Evolutionary conservation across 1,139 yeast genomes (phyloP), one percentile per base, ranked within the genome.

Genomic region (Kluyveromyces sp.): DNA sequence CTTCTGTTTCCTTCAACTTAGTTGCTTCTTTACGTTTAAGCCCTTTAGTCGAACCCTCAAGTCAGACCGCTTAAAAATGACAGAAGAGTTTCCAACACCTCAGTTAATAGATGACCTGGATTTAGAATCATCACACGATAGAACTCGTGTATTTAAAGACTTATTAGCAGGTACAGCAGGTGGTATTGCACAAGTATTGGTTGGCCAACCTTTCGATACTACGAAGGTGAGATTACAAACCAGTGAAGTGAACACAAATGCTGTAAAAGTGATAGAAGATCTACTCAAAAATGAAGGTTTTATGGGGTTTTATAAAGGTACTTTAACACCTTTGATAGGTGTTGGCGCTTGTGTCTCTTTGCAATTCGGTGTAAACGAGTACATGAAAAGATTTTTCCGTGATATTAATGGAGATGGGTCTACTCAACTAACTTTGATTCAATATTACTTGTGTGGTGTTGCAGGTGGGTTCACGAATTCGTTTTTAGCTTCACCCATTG

Each of bases 151-250:
- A 10, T 25, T 53, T 6, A 60, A 60, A 40, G 97, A 90, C 64
- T 77, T 89, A 43, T 70, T 86, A 50, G 94, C 95, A 3, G 97
- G 97, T 7, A 89, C 96, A 31, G 74, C 85, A 61, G 97, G 97
- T 51, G 97, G 97, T 50, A 79, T 90, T 40, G 89, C 96, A 15
- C 97, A 90, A 68, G 96, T 89, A 7, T 69, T 90, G 39, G 87
- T 84, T 15, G 97, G 97, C 31, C 97, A 90, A 66, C 97, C 97
- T 7, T 90, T 90, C 59, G 97, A 89, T 65, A 87, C 96, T 5
- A 87, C 92, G 43, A 90, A 89, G 65, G 97, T 89, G 30, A 74
- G 97, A 49, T 71, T 90, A 42, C 97, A 89, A 60, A 82, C 92
- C 3, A 89, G 95, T 1, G 78, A 89, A 1, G 80, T 78, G 42